A percentile compares a stretch with the other conserved stretches of the same genome.
Evolutionary conservation across 2,329 filamentous ascomycete genomes (phyloP).

Genomic region (Dendryphion nanum): DNA sequence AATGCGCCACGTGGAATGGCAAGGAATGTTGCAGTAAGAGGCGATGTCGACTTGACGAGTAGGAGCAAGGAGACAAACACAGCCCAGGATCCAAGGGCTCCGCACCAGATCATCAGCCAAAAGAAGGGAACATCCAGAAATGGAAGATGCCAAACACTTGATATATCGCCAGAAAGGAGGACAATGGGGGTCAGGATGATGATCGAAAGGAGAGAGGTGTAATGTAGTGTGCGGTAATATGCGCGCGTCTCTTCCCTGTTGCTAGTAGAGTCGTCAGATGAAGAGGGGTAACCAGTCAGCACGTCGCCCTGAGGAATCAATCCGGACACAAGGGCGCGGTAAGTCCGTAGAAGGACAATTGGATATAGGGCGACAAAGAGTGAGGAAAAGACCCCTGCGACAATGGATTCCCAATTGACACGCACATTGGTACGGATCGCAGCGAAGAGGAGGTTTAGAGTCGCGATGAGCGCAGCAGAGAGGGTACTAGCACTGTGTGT

Average conservation of each 20-base stretch:
- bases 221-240: constrained; percentile 53
- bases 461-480: constrained; percentile 51
- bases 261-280: constrained; percentile 24
- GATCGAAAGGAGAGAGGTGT: constrained; percentile 51
- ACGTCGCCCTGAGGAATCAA: constrained; percentile 47
- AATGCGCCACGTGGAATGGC: constrained; percentile 50
- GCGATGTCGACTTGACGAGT: constrained; percentile 51
- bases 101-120: constrained; percentile 54
- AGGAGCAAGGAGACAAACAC: constrained; percentile 51
- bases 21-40: constrained; percentile 52
- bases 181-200: constrained; percentile 50
- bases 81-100: constrained; percentile 48
- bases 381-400: constrained; percentile 54
- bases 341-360: constrained; percentile 50
- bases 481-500: constrained; percentile 49
- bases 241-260: constrained; percentile 51
- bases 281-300: constrained; percentile 39
- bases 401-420: constrained; percentile 51
- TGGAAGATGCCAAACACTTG: constrained; percentile 53
- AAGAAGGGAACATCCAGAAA: constrained; percentile 57
- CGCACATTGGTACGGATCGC: constrained; percentile 46
- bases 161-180: constrained; percentile 50
- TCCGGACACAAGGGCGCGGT: constrained; percentile 46
- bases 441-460: constrained; percentile 52
- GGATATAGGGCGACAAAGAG: constrained; percentile 54